These are phyloP conservation scores for Beauveria sp. DNA, from an alignment of 2,329 filamentous ascomycete genomes.

Conservation along the genomic window DNA sequence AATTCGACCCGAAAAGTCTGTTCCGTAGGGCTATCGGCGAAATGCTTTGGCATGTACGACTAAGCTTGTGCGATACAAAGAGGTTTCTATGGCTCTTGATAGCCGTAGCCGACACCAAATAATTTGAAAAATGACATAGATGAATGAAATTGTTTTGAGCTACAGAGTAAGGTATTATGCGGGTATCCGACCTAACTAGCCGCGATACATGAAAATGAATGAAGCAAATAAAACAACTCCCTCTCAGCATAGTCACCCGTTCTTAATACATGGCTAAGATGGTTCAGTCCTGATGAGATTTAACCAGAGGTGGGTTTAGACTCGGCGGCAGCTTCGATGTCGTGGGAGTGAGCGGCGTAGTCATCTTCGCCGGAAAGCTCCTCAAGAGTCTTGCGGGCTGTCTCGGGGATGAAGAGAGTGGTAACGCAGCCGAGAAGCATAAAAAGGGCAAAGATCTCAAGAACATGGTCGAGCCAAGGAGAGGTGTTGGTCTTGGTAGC, in stretches of 20 bases:
- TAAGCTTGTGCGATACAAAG: not conserved
- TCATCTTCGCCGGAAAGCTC: slow-evolving; percentile 39
- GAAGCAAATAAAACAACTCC: not conserved
- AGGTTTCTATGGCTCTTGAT: not conserved
- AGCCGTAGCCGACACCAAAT: too few relatives aligned
- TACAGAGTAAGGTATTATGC: slow-evolving; percentile 3
- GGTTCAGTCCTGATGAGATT: not conserved
- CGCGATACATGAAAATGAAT: not conserved
- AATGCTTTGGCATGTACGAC: slow-evolving; percentile 36
- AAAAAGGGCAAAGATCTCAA: slow-evolving; percentile 68
- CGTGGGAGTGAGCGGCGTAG: slow-evolving; percentile 8
- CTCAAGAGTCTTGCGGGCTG: slow-evolving; percentile 66
- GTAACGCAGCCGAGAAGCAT: slow-evolving; percentile 67
- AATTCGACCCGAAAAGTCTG: slow-evolving; percentile 39
- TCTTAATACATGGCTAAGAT: not conserved
- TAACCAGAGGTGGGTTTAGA: not conserved
- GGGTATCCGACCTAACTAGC: not conserved
- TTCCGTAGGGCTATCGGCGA: slow-evolving; percentile 41
- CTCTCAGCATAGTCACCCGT: not conserved
- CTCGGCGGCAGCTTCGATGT: not conserved
- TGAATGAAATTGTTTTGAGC: not conserved
- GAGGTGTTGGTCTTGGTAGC: slow-evolving; percentile 28
- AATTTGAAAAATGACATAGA: too few relatives aligned
- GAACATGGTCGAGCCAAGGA: slow-evolving; percentile 71
- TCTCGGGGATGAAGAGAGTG: slow-evolving; percentile 64